Evolutionary conservation across 768 basidiomycete genomes (phyloP), one percentile per base, ranked within the genome.

Genomic region (Auricularia auricula-judae): DNA sequence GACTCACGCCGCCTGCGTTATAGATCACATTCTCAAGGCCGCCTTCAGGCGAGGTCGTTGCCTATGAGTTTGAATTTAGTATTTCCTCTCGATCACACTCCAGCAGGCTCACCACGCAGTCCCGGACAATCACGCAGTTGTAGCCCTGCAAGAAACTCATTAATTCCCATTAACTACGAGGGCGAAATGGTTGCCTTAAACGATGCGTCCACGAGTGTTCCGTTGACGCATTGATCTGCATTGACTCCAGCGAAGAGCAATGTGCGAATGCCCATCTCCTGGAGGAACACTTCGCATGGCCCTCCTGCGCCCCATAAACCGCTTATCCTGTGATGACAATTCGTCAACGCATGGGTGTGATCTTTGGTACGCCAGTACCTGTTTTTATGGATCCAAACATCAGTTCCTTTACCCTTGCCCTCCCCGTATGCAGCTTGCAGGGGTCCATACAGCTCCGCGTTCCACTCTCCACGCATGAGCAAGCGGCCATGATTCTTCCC

Each of bases 331-430:
- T 42, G 33, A 34, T 3, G 18, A 10, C 14, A 4, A 11, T 14
- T 11, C 21, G 33, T 63, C 5, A 63, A 21, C 3, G 51, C 33
- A 16, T 3, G 8, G 2, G 3, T 3, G 3, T 56, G 47, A 4
- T n/a, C 29, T 18, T 34, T 11, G 34, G 16, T 2, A 35, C 16
- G 12, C 35, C n/a, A 7, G 29, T 65, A 83, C 85, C 86, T 75
- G 72, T 87, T 88, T 73, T 87, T 88, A 71, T 87, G 83, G 62
- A 88, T 84, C 86, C 86, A 87, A 66, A 86, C 78, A 72, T 88
- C 86, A 8, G 84, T 85, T 0, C 85, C 85, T 4, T 72, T 74
- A 14, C 79, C 73, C 65, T 77, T 74, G 16, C 86, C 86, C 61
- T 80, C 76, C 63, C 81, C 58, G 68, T 80, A 87, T 65, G 82